Evolutionary conservation across 1,284 basidiomycete species (phyloP).

Genomic region (Ceratobasidium sp.): DNA sequence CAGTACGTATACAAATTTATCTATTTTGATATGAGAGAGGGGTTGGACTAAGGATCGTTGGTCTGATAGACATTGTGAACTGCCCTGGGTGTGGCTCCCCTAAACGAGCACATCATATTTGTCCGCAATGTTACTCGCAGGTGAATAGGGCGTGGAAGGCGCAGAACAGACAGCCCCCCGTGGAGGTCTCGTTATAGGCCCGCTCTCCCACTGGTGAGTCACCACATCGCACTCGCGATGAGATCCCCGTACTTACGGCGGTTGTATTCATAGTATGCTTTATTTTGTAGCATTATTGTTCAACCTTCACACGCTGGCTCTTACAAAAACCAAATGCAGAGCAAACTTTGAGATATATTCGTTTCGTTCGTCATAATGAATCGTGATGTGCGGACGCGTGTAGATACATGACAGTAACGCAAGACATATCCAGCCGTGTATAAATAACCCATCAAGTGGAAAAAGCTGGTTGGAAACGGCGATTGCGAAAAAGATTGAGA

Average conservation of each 20-base stretch:
- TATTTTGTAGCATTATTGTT: not conserved
- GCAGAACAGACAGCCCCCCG: constrained; percentile 52
- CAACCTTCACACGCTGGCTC: not conserved
- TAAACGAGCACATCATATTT: constrained; percentile 92
- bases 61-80: constrained; percentile 81
- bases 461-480: not conserved
- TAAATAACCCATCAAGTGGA: constrained; percentile 10
- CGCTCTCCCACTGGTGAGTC: not conserved
- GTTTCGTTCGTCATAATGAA: constrained; percentile 20
- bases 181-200: not conserved
- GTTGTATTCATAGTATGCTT: not conserved
- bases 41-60: too few relatives aligned
- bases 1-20: constrained; percentile 67
- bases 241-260: not conserved
- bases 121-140: constrained; percentile 85
- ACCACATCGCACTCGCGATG: not conserved
- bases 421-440: constrained; percentile 10
- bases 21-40: too few relatives aligned
- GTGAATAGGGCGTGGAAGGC: constrained; percentile 78
- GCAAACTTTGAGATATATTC: constrained; percentile 20
- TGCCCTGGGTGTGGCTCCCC: constrained; percentile 92
- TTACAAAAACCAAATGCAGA: constrained; percentile 15
- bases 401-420: constrained; percentile 28
- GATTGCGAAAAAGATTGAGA: constrained; percentile 29
- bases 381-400: constrained; percentile 19